Evolutionary conservation across 805 yeast species (phyloP).

Genomic region (Candida easanensis): DNA sequence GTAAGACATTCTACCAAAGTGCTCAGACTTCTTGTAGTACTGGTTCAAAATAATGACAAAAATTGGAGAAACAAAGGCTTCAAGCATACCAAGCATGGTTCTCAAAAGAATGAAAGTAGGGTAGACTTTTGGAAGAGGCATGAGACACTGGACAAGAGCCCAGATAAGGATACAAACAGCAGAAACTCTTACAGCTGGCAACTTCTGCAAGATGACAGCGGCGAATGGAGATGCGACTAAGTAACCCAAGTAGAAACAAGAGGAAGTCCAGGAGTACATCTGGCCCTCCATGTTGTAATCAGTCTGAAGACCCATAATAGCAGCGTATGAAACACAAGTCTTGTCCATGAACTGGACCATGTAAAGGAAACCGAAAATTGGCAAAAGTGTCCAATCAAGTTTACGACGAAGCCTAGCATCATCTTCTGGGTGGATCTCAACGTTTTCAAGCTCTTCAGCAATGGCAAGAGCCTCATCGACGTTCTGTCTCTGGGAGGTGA

Average conservation of each 20-base stretch:
- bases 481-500: constrained; percentile 19
- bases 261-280: constrained; percentile 44
- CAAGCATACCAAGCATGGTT: constrained; percentile 48
- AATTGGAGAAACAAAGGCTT: constrained; percentile 36
- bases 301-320: constrained; percentile 40
- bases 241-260: constrained; percentile 54
- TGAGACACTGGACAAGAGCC: constrained; percentile 43
- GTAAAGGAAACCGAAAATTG: constrained; percentile 27
- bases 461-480: constrained; percentile 14
- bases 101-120: constrained; percentile 45
- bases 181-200: constrained; percentile 35
- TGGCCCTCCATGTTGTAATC: constrained; percentile 41
- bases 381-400: constrained; percentile 38
- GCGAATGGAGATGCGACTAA: constrained; percentile 46
- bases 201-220: constrained; percentile 40
- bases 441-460: constrained; percentile 13
- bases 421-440: constrained; percentile 24
- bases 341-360: constrained; percentile 41
- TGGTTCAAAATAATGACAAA: constrained; percentile 21
- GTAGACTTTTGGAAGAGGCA: constrained; percentile 39
- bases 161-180: constrained; percentile 44
- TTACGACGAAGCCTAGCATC: constrained; percentile 35
- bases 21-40: constrained; percentile 28
- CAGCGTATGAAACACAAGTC: constrained; percentile 38
- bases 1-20: constrained; percentile 33